Evolutionary conservation across 495 filamentous ascomycete species (phyloP).

Genomic region (Rhypophila decipiens): DNA sequence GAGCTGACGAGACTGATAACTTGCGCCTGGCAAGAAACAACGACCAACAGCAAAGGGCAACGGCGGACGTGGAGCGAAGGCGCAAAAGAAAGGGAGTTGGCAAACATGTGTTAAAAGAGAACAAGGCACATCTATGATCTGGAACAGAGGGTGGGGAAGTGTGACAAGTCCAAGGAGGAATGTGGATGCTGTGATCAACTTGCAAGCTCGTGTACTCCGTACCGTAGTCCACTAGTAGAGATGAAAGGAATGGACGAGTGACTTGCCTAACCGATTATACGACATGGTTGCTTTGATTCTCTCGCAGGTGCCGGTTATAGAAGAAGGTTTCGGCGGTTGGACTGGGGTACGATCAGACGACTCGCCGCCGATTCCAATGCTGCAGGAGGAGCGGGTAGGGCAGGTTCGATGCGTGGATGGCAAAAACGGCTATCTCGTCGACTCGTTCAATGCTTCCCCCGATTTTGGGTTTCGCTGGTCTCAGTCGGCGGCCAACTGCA

Average conservation of each 20-base stretch:
- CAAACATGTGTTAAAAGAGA: neutral
- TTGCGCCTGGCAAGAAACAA: conserved; percentile 30
- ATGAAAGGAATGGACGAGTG: neutral
- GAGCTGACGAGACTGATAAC: conserved; percentile 7
- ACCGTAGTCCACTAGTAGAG: too few species aligned
- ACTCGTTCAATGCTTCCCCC: conserved; percentile 1
- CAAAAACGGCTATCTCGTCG: neutral
- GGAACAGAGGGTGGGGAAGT: neutral
- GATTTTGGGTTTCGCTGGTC: neutral
- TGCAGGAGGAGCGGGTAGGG: neutral
- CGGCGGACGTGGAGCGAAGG: neutral
- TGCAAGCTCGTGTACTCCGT: too few species aligned
- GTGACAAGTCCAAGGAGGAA: neutral
- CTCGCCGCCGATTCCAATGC: neutral
- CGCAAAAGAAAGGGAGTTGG: neutral
- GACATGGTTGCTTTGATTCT: conserved; percentile 47
- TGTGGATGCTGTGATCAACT: neutral
- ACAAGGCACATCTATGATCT: too few species aligned
- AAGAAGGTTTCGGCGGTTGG: neutral
- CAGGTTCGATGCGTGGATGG: neutral
- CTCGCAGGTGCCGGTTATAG: too few species aligned
- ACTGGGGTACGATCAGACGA: neutral
- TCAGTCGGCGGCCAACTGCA: neutral
- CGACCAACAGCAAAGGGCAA: conserved; percentile 4
- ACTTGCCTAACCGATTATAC: conserved; percentile 68